Evolutionary conservation across 2,329 filamentous ascomycete species (phyloP).

Genomic region (Parastagonospora avenae): DNA sequence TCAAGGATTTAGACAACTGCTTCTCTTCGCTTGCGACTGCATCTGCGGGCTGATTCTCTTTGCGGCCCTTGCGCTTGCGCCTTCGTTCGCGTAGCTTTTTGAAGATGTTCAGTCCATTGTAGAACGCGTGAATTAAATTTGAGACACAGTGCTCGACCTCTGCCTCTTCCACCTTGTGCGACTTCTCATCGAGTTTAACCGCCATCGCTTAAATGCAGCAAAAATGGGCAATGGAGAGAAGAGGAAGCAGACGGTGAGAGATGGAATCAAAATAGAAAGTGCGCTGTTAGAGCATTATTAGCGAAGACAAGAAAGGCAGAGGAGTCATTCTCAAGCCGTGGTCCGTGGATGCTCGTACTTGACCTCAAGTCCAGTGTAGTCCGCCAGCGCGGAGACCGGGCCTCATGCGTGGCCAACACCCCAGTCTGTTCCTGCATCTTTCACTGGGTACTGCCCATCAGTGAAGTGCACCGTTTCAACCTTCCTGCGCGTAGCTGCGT

Average conservation of each 20-base stretch:
- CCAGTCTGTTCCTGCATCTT: conserved; percentile 39
- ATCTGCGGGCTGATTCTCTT: conserved; percentile 22
- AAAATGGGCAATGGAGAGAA: conserved; percentile 11
- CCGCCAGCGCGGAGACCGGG: conserved; percentile 28
- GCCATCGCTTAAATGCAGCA: conserved; percentile 28
- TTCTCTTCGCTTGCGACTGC: conserved; percentile 41
- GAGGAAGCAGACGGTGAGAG: conserved; percentile 8
- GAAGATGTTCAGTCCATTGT: conserved; percentile 53
- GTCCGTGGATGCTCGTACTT: conserved; percentile 13
- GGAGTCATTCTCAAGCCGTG: conserved; percentile 24
- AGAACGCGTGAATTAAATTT: conserved; percentile 52
- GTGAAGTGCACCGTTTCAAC: conserved; percentile 25
- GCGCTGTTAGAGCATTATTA: conserved; percentile 24
- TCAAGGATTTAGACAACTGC: conserved; percentile 47
- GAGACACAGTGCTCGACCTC: conserved; percentile 45
- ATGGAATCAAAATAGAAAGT: conserved; percentile 22
- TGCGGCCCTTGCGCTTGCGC: conserved; percentile 36
- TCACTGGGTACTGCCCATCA: conserved; percentile 35
- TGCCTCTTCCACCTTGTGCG: conserved; percentile 24
- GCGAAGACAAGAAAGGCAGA: conserved; percentile 25
- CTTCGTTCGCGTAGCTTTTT: conserved; percentile 47
- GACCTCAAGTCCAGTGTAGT: conserved; percentile 17
- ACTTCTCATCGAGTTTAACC: conserved; percentile 22
- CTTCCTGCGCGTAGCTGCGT: conserved; percentile 17
- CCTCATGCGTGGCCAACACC: conserved; percentile 36